Conservation (phyloP, 179 eudicot genomes). For the Spergularia azorica region DNA sequence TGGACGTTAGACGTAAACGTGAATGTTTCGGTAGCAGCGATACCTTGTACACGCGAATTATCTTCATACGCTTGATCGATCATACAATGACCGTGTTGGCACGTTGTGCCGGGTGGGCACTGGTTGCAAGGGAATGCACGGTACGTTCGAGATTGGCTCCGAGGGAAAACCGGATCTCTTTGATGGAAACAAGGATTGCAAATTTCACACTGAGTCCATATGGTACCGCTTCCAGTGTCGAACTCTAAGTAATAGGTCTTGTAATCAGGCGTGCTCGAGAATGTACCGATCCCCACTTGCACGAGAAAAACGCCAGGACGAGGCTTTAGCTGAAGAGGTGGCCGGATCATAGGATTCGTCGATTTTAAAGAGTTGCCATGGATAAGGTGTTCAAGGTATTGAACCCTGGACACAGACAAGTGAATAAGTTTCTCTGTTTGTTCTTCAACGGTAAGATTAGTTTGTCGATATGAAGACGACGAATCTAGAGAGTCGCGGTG, state of each 20-base stretch:
- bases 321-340: no score
- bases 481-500: background rate
- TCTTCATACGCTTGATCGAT: background rate
- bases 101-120: background rate
- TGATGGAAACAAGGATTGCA: constrained; percentile 12
- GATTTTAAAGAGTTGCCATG: no score
- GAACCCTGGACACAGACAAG: background rate
- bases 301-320: background rate
- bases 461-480: background rate
- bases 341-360: no score
- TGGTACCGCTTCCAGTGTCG: no score
- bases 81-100: background rate
- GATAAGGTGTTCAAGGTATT: background rate
- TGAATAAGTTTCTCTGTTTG: background rate
- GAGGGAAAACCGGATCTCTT: background rate
- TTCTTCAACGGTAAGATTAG: background rate
- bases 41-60: background rate
- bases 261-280: background rate
- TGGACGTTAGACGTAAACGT: background rate
- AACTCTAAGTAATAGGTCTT: background rate
- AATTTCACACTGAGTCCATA: background rate
- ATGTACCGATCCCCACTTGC: constrained; percentile 20
- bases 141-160: background rate
- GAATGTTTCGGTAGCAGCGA: background rate
- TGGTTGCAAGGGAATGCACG: background rate